Conservation (phyloP, 2,329 filamentous ascomycete species). For the Colletotrichum zoysiae region DNA sequence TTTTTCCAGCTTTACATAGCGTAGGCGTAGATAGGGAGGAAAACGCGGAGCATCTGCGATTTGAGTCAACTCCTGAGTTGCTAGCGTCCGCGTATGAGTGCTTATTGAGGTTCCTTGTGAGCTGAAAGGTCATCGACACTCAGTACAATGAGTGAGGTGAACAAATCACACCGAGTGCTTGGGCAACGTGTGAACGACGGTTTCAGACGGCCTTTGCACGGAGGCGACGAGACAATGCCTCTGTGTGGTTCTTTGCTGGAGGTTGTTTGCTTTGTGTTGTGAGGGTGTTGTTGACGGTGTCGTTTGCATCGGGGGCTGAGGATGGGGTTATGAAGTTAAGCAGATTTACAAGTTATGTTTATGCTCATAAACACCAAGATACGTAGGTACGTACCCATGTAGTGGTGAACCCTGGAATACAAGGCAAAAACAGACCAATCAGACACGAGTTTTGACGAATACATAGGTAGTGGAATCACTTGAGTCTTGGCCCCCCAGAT, state of each 20-base stretch:
- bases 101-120: background rate
- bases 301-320: background rate
- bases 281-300: background rate
- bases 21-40: conserved; percentile 38
- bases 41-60: conserved; percentile 6
- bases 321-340: background rate
- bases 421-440: conserved; percentile 23
- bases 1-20: conserved; percentile 28
- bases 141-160: background rate
- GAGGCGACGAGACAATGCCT: conserved; percentile 18
- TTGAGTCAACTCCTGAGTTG: background rate
- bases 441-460: conserved; percentile 3
- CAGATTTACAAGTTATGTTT: background rate
- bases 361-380: background rate
- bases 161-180: background rate
- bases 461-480: conserved; percentile 21
- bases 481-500: conserved; percentile 19
- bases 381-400: too few relatives aligned
- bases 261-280: conserved; percentile 23
- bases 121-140: background rate
- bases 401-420: conserved; percentile 9
- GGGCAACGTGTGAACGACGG: background rate
- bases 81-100: background rate
- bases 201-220: background rate
- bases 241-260: conserved; percentile 11